phyloP scores from a whole-genome alignment of 2,329 filamentous ascomycete genomes.

The Penicillium fuscoglaucum region DNA sequence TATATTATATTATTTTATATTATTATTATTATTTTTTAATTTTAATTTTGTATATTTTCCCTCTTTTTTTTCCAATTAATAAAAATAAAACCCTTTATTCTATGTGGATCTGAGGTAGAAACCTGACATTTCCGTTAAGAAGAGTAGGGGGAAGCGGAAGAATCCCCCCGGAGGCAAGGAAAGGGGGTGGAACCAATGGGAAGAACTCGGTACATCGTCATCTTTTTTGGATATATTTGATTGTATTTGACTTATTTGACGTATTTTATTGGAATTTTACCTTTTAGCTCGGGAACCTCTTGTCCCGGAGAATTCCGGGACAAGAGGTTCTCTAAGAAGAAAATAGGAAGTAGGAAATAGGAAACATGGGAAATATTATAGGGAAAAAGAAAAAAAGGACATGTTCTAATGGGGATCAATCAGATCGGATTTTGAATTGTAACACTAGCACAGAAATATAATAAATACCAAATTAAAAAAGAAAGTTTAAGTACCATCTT shows the following conservation, averaged over 20 bases:
- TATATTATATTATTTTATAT: no score
- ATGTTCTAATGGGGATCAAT: conserved; percentile 2
- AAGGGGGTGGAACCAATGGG: conserved; percentile 21
- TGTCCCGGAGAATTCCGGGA: no score
- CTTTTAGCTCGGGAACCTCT: neutral
- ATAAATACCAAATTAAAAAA: neutral
- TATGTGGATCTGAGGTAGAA: conserved; percentile 12
- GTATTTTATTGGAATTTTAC: neutral
- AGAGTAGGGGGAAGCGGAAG: conserved; percentile 19
- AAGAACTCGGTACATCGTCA: conserved; percentile 18
- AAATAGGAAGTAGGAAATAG: neutral
- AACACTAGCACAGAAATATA: neutral
- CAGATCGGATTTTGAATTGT: conserved; percentile 11
- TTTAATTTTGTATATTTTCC: neutral
- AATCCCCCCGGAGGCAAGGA: conserved; percentile 22
- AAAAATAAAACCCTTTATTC: conserved; percentile 10
- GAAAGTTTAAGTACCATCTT: conserved; percentile 9
- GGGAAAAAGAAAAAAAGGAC: neutral
- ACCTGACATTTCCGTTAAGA: conserved; percentile 14
- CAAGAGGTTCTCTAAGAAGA: no score
- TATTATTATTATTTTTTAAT: conserved; percentile 2
- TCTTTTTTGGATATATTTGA: conserved; percentile 1
- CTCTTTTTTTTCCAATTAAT: conserved; percentile 3
- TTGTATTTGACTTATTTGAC: neutral
- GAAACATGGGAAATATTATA: neutral